Evolutionary conservation across 768 basidiomycete species (phyloP), one percentile per base, ranked within the genome.

Genomic region (Paxillus involutus): DNA sequence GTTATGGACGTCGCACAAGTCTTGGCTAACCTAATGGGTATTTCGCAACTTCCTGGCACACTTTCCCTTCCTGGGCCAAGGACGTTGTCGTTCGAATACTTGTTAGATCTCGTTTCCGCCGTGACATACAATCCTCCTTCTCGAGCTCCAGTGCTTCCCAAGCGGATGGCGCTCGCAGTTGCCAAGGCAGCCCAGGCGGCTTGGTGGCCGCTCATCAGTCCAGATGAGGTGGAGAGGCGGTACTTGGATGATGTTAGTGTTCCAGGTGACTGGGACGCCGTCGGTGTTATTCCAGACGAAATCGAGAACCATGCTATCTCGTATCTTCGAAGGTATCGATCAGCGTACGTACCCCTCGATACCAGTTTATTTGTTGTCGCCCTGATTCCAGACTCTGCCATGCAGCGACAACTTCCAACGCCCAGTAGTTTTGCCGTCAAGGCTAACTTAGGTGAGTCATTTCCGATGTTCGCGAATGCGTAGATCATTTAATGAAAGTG

Each of bases 1-100:
- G 91, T 97, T 21, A 71, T 95, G 64, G 95, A 99, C 65, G 91
- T 98, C 52, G 96, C 97, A 10, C 89, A 95, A 71, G 95, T 86
- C 6, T 80, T 98, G 51, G 78, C 81, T n/a, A 91, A 91, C 74
- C 73, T 92, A 56, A 81, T 89, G 72, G 64, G 76, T 16, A 77
- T 80, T 43, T 80, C 86, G 40, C 83, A 84, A 47, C 64, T 84
- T 19, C 73, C 86, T 40, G 80, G 84, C 32, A 92, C 86, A 8
- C 72, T 94, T 63, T 82, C 83, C 50, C 86, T 99, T 44, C 91
- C 95, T 43, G 97, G 97, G 3, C 95, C 96, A 0, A 88, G 85
- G 32, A 86, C 88, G 36, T 79, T 95, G 70, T 89, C 91, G 26
- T 84, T 87, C 70, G 87, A 91, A 66, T 88, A 91, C 69, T 75